phyloP scores from a whole-genome alignment of 164 flowering plant genomes.

The Macadamia integrifolia region DNA sequence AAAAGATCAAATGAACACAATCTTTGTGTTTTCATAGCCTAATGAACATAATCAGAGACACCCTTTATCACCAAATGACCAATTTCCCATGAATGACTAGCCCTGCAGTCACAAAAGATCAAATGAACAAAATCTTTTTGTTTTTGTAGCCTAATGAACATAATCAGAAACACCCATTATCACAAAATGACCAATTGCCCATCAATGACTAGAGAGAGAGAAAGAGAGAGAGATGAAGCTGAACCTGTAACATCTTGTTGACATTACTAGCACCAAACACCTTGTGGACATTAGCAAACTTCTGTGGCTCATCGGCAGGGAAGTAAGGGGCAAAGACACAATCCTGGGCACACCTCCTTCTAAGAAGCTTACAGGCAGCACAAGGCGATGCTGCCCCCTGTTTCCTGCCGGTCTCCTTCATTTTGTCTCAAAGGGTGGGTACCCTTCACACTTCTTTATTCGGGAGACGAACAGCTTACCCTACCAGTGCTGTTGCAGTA shows the following conservation, averaged over 20 bases:
- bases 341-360: slow-evolving; percentile 69
- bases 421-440: neutral
- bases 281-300: slow-evolving; percentile 84
- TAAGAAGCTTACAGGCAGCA: slow-evolving; percentile 82
- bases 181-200: neutral
- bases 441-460: neutral
- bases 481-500: no score
- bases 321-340: slow-evolving; percentile 86
- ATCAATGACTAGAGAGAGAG: neutral
- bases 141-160: neutral
- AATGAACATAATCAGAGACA: neutral
- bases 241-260: slow-evolving; percentile 90
- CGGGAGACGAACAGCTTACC: neutral
- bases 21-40: neutral
- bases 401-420: slow-evolving; percentile 44
- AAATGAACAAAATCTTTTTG: no score
- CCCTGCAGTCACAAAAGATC: no score
- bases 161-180: neutral
- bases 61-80: neutral
- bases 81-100: neutral
- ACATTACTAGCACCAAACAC: slow-evolving; percentile 95
- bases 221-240: neutral
- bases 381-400: slow-evolving; percentile 67
- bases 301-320: slow-evolving; percentile 86
- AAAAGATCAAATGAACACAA: no score